Evolutionary conservation across 352 stramenopile species (phyloP).

Genomic region (Pythium sukuiense): DNA sequence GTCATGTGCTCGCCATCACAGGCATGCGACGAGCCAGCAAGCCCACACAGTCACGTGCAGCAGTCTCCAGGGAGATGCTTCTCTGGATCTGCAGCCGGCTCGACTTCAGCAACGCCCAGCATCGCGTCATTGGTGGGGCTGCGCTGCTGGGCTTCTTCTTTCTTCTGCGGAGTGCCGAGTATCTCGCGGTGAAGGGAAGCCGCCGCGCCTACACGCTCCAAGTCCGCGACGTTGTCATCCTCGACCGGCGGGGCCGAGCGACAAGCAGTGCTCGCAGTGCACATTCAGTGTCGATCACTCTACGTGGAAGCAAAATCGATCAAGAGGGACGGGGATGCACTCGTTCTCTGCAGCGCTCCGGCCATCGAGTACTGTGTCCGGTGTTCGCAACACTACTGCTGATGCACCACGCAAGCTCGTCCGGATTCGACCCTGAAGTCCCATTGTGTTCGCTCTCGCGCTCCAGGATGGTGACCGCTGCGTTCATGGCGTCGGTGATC

Average conservation of each 20-base stretch:
- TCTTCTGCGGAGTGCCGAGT: conserved; percentile 26
- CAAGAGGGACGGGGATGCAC: conserved; percentile 6
- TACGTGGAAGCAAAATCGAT: conserved; percentile 15
- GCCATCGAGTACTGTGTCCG: background rate
- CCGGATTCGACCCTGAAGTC: background rate
- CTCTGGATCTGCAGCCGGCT: too few species aligned
- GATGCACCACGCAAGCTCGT: background rate
- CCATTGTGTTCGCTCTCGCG: background rate
- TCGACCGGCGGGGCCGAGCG: too few species aligned
- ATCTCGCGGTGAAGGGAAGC: conserved; percentile 1
- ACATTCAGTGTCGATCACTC: too few species aligned
- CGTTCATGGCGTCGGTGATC: background rate
- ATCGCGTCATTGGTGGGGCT: conserved; percentile 29
- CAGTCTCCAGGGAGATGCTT: too few species aligned
- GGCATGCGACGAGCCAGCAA: conserved; percentile 9
- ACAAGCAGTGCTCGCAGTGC: too few species aligned
- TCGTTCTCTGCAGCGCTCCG: background rate
- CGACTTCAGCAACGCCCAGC: background rate
- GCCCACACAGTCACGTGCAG: background rate
- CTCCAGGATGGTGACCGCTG: background rate
- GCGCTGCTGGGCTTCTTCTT: conserved; percentile 28
- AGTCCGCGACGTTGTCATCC: background rate
- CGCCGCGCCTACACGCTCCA: background rate
- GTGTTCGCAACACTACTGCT: conserved; percentile 2
- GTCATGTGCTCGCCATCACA: background rate